Evolutionary conservation across 1,284 basidiomycete species (phyloP), one percentile per base, ranked within the genome.

Genomic region (Puccinia brachypodii): DNA sequence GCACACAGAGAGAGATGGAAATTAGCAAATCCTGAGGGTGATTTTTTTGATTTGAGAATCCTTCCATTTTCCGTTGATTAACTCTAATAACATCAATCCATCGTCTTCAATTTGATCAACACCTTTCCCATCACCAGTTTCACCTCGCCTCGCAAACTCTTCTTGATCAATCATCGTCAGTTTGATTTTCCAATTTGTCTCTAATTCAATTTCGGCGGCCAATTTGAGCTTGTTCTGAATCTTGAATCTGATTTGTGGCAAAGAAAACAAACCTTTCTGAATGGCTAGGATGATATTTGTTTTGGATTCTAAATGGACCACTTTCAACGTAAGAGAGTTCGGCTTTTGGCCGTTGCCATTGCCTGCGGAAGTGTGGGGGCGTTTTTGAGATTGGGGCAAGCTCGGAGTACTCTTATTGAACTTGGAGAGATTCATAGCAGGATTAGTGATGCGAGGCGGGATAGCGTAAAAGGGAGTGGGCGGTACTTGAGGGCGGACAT

Each of bases 201-300:
- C 13, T n/a, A 76, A 40, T 19, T 64, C 40, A 16, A 76, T 22
- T 1, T 76, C 74, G 2, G 31, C 74, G n/a, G 74, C 74, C 38
- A 76, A 13, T 16, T 33, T 31, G 14, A 76, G n/a, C 22, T 76
- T 76, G 28, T 64, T 64, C n/a, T 76, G 58, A 22, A 76, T 76
- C 33, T 76, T 76, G 2, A 58, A 31, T 19, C n/a, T 28, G 74
- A 76, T 76, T 64, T 76, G 58, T 14, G 36, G 31, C 0, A 76
- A 40, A 14, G 74, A 76, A 25, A 62, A 76, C 13, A 76, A 14
- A 1, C 74, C 74, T 36, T 42, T 62, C 33, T 76, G 74, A 22
- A 76, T 31, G 14, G 58, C 38, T 3, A 76, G 38, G 14, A 76
- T 76, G 56, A 76, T 76, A 58, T 76, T 76, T 28, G 74, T 76